These are phyloP conservation scores for Trebouxia sp. DNA, from an alignment of 139 green algal genomes.

Conservation along the genomic window DNA sequence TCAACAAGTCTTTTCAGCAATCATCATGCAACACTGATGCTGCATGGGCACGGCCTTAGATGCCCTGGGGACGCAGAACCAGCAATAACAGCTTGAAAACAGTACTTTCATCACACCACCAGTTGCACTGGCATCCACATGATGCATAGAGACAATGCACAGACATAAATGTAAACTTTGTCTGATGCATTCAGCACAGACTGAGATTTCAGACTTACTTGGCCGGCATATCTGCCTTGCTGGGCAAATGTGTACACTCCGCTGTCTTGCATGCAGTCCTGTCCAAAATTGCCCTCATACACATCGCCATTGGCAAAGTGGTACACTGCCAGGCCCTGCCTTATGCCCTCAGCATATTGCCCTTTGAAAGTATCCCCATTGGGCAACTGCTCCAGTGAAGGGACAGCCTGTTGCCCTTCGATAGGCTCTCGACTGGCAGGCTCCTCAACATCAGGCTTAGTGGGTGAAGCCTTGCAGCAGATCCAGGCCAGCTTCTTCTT, in stretches of 20 bases:
- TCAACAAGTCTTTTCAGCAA: no score
- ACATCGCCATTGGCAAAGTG: conserved; percentile 35
- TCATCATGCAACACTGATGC: no score
- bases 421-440: not conserved
- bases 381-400: not conserved
- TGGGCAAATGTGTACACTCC: conserved; percentile 39
- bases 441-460: not conserved
- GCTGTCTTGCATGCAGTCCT: conserved; percentile 38
- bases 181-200: no score
- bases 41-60: no score
- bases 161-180: no score
- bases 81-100: no score
- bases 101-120: no score
- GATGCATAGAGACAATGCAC: no score
- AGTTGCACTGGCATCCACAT: no score
- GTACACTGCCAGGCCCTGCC: conserved; percentile 21
- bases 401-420: not conserved
- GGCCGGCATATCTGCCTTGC: conserved; percentile 36
- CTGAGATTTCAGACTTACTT: conserved; percentile 2
- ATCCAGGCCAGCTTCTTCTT: not conserved
- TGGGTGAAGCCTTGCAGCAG: not conserved
- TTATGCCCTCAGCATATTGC: not conserved
- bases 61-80: no score
- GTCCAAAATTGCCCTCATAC: conserved; percentile 56
- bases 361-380: conserved; percentile 21